These are phyloP conservation scores for Linnemannia elongata DNA, from an alignment of 192 early-diverging fungal species.

Conservation along the genomic window DNA sequence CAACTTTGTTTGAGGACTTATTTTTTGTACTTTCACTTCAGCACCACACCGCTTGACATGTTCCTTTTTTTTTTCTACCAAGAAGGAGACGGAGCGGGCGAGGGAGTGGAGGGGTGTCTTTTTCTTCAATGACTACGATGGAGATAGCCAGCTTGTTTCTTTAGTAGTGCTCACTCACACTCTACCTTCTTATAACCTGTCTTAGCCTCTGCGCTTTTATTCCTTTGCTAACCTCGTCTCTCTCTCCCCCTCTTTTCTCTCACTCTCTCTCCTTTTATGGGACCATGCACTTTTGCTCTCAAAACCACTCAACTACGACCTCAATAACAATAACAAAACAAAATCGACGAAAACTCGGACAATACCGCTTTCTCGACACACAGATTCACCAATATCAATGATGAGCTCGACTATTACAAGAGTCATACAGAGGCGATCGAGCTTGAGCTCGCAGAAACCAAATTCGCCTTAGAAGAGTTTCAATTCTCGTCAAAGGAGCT, in stretches of 20 bases:
- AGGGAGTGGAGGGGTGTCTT: no score
- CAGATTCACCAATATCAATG: constrained; percentile 62
- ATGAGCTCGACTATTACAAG: constrained; percentile 80
- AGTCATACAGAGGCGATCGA: constrained; percentile 63
- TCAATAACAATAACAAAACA: neutral
- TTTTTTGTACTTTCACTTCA: no score
- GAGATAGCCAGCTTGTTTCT: no score
- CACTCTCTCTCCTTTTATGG: neutral
- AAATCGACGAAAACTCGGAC: neutral
- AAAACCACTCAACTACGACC: neutral
- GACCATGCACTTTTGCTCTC: neutral
- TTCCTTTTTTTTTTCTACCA: no score
- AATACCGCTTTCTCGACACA: neutral
- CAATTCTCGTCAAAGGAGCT: constrained; percentile 77
- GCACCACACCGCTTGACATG: no score
- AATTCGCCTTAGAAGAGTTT: constrained; percentile 74
- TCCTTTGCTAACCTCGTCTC: neutral
- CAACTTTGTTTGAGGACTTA: no score
- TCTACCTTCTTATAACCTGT: no score
- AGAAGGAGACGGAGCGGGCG: no score
- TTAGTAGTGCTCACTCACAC: no score
- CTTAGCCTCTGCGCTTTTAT: no score
- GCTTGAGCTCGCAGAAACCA: constrained; percentile 68
- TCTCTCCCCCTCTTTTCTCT: no score
- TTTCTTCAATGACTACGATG: no score